Conservation (phyloP, 225 moss, liverwort and hornwort genomes). For the Pleurozium schreberi region DNA sequence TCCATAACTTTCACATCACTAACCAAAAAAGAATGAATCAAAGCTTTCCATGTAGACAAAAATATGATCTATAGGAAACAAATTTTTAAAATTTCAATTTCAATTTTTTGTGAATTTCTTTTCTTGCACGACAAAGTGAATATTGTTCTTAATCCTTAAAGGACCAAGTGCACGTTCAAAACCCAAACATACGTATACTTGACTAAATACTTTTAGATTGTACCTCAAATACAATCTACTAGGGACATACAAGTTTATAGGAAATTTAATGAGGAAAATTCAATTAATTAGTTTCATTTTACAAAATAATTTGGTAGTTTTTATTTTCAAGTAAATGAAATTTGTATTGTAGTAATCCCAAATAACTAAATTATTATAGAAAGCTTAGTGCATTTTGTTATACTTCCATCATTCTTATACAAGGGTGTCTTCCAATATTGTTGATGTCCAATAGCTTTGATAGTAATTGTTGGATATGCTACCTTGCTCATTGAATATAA, state of each 20-base stretch:
- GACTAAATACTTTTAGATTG: background rate
- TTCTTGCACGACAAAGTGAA: accelerated
- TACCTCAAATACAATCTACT: background rate
- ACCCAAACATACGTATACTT: too few relatives aligned
- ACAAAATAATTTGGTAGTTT: too few relatives aligned
- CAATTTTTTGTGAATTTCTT: background rate
- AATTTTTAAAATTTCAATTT: background rate
- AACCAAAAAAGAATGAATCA: background rate
- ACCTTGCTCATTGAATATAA: accelerated
- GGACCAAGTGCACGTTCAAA: too few relatives aligned
- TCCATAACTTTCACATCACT: background rate
- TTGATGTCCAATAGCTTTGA: background rate
- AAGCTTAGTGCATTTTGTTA: accelerated
- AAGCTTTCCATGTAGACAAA: background rate
- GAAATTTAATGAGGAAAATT: accelerated
- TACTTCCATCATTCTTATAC: background rate
- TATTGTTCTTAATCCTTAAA: background rate
- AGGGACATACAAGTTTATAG: background rate
- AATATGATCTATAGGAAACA: background rate
- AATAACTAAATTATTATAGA: background rate
- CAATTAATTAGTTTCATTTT: background rate
- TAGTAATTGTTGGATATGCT: background rate
- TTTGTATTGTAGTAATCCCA: background rate
- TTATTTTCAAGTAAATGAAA: background rate
- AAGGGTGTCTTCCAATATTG: accelerated